Evolutionary conservation across 169 alveolate genomes (phyloP).

Genomic region (Eimeria necatrix): DNA sequence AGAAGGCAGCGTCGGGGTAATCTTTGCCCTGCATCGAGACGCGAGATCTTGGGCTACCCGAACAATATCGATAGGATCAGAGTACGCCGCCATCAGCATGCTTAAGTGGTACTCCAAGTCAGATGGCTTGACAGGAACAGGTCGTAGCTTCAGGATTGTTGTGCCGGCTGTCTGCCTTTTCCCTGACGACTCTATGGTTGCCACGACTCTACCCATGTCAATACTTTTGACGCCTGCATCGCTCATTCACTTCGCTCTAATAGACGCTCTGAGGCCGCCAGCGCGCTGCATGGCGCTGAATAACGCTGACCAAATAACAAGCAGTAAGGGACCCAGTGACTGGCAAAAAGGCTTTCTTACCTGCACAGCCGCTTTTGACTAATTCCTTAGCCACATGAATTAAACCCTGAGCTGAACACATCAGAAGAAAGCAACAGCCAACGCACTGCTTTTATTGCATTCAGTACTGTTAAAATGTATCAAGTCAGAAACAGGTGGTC

Average conservation of each 20-base stretch:
- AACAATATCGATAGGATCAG: constrained; percentile 44
- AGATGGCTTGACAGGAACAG: not conserved
- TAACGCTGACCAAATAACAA: no score
- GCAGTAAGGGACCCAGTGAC: not conserved
- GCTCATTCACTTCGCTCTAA: not conserved
- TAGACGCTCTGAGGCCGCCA: no score
- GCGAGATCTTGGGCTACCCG: constrained; percentile 70
- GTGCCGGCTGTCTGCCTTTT: constrained; percentile 45
- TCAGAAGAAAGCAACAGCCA: not conserved
- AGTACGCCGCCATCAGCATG: constrained; percentile 18
- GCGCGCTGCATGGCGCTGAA: not conserved
- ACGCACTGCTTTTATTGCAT: not conserved
- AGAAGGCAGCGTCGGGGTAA: not conserved
- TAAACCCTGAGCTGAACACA: constrained; percentile 3
- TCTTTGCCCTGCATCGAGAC: constrained; percentile 46
- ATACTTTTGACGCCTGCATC: constrained; percentile 26
- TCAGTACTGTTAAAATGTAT: no score
- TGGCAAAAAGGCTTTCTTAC: not conserved
- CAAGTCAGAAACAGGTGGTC: no score
- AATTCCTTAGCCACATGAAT: not conserved
- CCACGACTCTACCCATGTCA: constrained; percentile 22
- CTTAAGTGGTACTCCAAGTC: not conserved
- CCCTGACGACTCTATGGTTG: constrained; percentile 24
- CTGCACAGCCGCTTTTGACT: not conserved
- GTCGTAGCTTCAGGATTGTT: not conserved